Evolutionary conservation across 1,139 yeast species (phyloP).

Genomic region (Taphrina communis): DNA sequence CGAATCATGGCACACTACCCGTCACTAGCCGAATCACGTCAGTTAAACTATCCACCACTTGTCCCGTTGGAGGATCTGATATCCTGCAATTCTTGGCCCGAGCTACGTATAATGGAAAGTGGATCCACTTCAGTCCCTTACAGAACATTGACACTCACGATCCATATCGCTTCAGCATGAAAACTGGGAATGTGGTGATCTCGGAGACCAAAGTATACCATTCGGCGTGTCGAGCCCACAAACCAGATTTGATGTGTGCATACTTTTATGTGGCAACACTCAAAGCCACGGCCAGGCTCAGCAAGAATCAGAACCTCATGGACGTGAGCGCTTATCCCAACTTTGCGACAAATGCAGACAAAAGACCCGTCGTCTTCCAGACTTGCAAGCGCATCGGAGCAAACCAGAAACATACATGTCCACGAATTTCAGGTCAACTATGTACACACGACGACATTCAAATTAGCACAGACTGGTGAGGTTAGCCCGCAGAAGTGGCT

Average conservation of each 20-base stretch:
- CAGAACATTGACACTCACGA: background rate
- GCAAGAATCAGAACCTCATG: background rate
- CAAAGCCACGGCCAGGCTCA: background rate
- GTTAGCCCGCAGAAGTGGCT: no score
- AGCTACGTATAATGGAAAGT: background rate
- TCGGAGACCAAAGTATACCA: background rate
- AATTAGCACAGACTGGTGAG: no score
- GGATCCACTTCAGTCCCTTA: background rate
- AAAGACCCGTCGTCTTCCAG: background rate
- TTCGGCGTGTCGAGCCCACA: background rate
- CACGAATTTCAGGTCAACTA: background rate
- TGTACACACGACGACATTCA: background rate
- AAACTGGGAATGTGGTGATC: background rate
- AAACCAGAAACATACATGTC: background rate
- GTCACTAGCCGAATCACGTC: background rate
- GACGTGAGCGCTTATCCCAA: background rate
- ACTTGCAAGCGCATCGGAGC: background rate
- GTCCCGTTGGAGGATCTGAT: background rate
- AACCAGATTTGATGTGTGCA: background rate
- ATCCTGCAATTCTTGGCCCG: background rate
- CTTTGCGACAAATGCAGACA: background rate
- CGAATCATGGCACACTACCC: background rate
- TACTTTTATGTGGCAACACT: background rate
- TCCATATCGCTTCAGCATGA: background rate
- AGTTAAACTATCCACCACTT: background rate